A percentile compares a stretch with the other conserved stretches of the same genome.
These are phyloP conservation scores for Trichophyton schoenleinii DNA, from an alignment of 2,329 filamentous ascomycete species.

Conservation along the genomic window DNA sequence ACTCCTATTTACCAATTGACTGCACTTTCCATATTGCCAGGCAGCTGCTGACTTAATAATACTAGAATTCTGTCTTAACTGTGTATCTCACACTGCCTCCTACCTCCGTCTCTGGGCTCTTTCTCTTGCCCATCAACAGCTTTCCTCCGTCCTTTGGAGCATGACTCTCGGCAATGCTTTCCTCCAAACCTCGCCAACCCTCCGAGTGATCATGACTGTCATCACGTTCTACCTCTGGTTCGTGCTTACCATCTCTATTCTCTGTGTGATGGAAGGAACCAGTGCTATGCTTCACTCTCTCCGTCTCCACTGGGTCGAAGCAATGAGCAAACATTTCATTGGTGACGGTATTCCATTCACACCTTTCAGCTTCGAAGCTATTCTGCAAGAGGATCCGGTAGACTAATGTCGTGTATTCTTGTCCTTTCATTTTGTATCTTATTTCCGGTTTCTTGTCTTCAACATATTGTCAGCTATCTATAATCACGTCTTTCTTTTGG, in stretches of 20 bases:
- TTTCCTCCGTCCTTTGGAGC: conserved; percentile 87
- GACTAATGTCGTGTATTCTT: conserved; percentile 22
- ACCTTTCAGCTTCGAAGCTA: conserved; percentile 73
- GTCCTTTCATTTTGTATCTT: not conserved
- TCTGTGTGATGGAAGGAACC: conserved; percentile 92
- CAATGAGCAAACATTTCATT: conserved; percentile 94
- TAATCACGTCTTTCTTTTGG: not conserved
- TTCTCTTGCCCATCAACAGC: conserved; percentile 93
- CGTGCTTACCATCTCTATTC: conserved; percentile 61
- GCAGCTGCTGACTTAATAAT: not conserved
- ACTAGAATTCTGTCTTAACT: conserved; percentile 94
- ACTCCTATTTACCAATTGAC: not conserved
- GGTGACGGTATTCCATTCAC: conserved; percentile 77
- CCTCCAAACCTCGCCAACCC: conserved; percentile 44
- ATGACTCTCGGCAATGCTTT: conserved; percentile 86
- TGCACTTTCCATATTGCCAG: not conserved
- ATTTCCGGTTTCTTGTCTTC: conserved; percentile 4
- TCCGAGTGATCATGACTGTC: conserved; percentile 70
- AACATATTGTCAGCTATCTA: not conserved
- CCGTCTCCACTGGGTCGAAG: conserved; percentile 90
- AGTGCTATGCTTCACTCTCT: conserved; percentile 90
- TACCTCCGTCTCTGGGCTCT: conserved; percentile 97
- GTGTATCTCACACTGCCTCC: conserved; percentile 94
- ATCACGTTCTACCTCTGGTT: conserved; percentile 84
- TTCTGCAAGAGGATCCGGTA: conserved; percentile 66